Evolutionary conservation across 2,329 filamentous ascomycete genomes (phyloP).

Genomic region (Beauveria bassiana): DNA sequence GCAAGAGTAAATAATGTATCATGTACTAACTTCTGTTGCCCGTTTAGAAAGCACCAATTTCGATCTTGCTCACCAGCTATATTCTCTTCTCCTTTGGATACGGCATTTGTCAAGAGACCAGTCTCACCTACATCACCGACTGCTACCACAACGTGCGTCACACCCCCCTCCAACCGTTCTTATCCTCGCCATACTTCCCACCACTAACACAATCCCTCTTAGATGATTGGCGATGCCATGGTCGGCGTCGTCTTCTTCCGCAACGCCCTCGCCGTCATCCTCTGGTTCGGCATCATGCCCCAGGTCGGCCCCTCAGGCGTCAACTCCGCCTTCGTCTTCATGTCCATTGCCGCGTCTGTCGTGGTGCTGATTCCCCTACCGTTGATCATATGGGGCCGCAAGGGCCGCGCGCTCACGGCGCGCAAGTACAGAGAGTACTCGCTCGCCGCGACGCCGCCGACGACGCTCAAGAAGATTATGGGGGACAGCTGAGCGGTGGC

Average conservation of each 20-base stretch:
- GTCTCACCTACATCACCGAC: neutral
- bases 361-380: constrained; percentile 3
- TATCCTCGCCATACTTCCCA: no score
- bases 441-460: neutral
- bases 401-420: neutral
- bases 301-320: neutral
- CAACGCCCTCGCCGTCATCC: neutral
- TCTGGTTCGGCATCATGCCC: constrained; percentile 3
- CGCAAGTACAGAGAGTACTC: constrained; percentile 2
- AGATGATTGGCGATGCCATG: constrained; percentile 8
- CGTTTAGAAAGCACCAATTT: neutral
- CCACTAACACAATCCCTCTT: neutral
- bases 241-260: constrained; percentile 6
- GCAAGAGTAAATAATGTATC: neutral
- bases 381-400: neutral
- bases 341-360: neutral
- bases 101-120: neutral
- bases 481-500: neutral
- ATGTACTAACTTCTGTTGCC: neutral
- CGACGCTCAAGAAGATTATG: constrained; percentile 4
- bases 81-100: neutral
- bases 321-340: neutral
- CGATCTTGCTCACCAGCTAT: neutral
- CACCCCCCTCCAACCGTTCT: neutral
- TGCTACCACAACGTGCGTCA: constrained; percentile 2